Conservation (phyloP, 139 green algal genomes). For the Auxenochlorella pyrenoidosa region DNA sequence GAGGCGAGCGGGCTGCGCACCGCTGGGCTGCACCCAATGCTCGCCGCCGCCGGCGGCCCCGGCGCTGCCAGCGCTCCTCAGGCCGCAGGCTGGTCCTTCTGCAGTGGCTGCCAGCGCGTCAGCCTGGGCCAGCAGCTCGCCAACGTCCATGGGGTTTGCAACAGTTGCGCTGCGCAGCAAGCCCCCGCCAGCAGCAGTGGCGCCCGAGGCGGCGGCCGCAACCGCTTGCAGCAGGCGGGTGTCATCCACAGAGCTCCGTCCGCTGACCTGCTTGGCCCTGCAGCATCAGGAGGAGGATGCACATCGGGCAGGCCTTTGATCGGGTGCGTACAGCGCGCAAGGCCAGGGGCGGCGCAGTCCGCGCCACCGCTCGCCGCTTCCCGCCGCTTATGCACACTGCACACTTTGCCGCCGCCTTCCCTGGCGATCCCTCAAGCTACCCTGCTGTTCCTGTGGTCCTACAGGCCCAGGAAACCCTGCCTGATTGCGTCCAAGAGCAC, state of each 20-base stretch:
- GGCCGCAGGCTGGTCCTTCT: background rate
- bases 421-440: background rate
- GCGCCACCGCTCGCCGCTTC: background rate
- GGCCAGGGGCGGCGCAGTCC: background rate
- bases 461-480: background rate
- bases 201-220: too few species aligned
- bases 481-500: background rate
- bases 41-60: background rate
- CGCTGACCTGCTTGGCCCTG: background rate
- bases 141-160: background rate
- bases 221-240: background rate
- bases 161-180: background rate
- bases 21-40: slow-evolving; percentile 28
- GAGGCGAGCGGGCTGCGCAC: background rate
- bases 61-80: background rate
- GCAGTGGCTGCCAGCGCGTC: background rate
- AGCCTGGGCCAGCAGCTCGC: background rate
- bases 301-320: background rate
- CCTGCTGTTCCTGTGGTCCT: too few species aligned
- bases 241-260: background rate
- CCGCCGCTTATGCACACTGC: too few species aligned
- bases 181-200: too few species aligned
- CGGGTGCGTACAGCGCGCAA: background rate
- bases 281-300: background rate
- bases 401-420: background rate